These are phyloP conservation scores for Fraxinus xanthoxyloides DNA, from an alignment of 305 asterid genomes.

Conservation along the genomic window DNA sequence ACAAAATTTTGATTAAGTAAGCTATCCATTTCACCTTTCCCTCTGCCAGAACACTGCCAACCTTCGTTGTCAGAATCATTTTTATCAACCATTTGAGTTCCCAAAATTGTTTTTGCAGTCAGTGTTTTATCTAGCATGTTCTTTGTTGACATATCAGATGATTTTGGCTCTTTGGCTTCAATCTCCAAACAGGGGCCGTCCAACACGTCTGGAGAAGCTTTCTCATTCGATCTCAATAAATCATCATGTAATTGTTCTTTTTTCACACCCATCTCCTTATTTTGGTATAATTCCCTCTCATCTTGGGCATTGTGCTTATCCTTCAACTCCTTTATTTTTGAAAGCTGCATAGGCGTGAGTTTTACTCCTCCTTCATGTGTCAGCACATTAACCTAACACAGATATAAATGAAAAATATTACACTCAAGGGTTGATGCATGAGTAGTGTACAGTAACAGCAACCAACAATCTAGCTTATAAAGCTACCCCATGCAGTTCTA, in stretches of 20 bases:
- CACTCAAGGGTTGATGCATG: neutral
- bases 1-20: neutral
- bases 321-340: constrained; percentile 34
- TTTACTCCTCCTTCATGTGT: constrained; percentile 52
- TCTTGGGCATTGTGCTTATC: constrained; percentile 57
- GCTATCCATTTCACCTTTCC: constrained; percentile 13
- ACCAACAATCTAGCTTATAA: constrained; percentile 1
- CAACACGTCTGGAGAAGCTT: constrained; percentile 15
- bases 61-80: constrained; percentile 11
- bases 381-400: constrained; percentile 73
- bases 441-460: neutral
- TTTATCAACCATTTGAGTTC: constrained; percentile 17
- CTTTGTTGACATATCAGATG: constrained; percentile 26
- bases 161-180: constrained; percentile 22
- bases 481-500: constrained; percentile 1
- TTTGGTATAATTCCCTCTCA: constrained; percentile 39
- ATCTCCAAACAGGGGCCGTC: constrained; percentile 15
- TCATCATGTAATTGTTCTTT: constrained; percentile 26
- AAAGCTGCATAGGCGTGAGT: constrained; percentile 28
- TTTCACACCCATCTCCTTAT: constrained; percentile 17
- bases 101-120: constrained; percentile 9
- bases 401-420: constrained; percentile 2
- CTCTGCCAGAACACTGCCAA: neutral
- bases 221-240: constrained; percentile 17
- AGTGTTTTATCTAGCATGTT: constrained; percentile 10